These are phyloP conservation scores for Cymbopogon flexuosus DNA, from an alignment of 202 grass and related monocot genomes.

Conservation along the genomic window DNA sequence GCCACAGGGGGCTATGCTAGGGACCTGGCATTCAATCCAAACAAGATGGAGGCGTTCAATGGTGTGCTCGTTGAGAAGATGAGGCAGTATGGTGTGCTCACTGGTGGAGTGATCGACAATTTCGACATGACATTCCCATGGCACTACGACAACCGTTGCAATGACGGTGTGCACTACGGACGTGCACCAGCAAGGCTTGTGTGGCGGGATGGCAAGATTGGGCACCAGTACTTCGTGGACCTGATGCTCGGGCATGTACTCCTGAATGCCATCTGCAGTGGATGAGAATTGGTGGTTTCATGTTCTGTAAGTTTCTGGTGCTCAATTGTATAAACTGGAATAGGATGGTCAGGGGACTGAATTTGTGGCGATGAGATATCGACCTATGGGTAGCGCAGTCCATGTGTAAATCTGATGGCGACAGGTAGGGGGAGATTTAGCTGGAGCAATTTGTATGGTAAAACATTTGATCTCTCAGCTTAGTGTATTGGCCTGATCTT, in stretches of 20 bases:
- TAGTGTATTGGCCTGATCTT: constrained; percentile 19
- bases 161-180: constrained; percentile 90
- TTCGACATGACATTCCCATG: constrained; percentile 98
- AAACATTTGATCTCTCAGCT: constrained; percentile 23
- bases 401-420: neutral
- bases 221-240: constrained; percentile 96
- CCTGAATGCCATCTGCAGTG: constrained; percentile 84
- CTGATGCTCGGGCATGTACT: constrained; percentile 93
- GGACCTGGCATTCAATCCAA: constrained; percentile 87
- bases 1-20: constrained; percentile 82
- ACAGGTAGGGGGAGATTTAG: neutral
- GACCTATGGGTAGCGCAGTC: neutral
- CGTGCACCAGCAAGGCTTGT: constrained; percentile 54
- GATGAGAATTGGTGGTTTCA: constrained; percentile 32
- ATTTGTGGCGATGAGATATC: neutral
- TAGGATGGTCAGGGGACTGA: constrained; percentile 24
- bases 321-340: constrained; percentile 32
- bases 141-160: constrained; percentile 98
- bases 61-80: constrained; percentile 73
- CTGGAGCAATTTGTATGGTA: constrained; percentile 31
- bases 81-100: constrained; percentile 55
- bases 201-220: constrained; percentile 86
- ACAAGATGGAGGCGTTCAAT: constrained; percentile 91
- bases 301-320: constrained; percentile 32
- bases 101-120: constrained; percentile 75